These are phyloP conservation scores for Acacia acuminata DNA, from an alignment of 306 rosid genomes.

Conservation along the genomic window DNA sequence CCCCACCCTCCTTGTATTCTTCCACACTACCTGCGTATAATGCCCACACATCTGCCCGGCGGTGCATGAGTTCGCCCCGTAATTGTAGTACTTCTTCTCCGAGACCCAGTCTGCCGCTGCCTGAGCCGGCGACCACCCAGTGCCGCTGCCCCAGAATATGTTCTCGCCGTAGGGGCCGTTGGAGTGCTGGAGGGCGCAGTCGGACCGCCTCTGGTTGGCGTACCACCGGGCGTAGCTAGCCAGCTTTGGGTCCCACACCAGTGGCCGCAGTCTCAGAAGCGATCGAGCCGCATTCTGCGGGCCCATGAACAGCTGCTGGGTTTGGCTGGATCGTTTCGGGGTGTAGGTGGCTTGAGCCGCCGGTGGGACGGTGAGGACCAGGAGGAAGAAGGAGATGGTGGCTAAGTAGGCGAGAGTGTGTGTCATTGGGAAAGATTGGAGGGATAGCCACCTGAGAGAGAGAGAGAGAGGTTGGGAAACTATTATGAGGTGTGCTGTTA, in stretches of 20 bases:
- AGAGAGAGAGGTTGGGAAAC: neutral
- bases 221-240: conserved; percentile 65
- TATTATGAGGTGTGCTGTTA: neutral
- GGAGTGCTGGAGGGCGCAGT: conserved; percentile 73
- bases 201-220: conserved; percentile 66
- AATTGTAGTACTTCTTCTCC: conserved; percentile 58
- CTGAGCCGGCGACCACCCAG: conserved; percentile 67
- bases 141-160: conserved; percentile 94
- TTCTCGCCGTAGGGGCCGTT: conserved; percentile 90
- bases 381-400: conserved; percentile 19
- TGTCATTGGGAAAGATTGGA: conserved; percentile 12
- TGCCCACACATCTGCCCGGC: conserved; percentile 72
- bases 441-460: neutral
- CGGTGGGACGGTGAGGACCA: conserved; percentile 25
- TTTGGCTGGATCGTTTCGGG: conserved; percentile 12
- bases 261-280: conserved; percentile 39
- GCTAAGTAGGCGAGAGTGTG: conserved; percentile 8
- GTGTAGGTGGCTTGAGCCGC: conserved; percentile 18
- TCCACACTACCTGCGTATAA: conserved; percentile 91
- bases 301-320: conserved; percentile 47
- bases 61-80: conserved; percentile 61
- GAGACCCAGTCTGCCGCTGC: conserved; percentile 75
- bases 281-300: conserved; percentile 76
- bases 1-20: conserved; percentile 51
- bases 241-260: conserved; percentile 58